Percentiles rank a stretch among this genome's conserved stretches.
Conservation (phyloP, 495 filamentous ascomycete species). For the Bryoglossum gracile region DNA sequence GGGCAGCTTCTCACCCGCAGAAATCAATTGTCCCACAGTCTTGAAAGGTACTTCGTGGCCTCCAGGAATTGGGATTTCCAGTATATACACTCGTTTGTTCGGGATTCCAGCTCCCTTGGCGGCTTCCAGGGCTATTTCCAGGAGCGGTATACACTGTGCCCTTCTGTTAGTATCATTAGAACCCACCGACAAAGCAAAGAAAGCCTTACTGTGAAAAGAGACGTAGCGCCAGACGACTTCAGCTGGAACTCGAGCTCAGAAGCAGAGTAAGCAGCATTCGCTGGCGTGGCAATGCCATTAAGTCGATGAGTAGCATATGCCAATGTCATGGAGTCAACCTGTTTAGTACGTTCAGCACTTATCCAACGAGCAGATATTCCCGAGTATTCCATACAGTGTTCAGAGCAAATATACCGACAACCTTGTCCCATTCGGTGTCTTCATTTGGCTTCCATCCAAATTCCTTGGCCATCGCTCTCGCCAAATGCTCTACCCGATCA, state of each 20-base stretch:
- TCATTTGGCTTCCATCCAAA: conserved; percentile 67
- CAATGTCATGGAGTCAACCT: conserved; percentile 78
- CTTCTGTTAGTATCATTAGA: not conserved
- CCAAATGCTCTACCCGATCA: conserved; percentile 61
- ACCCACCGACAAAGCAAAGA: not conserved
- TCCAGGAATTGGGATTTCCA: conserved; percentile 55
- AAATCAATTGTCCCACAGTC: conserved; percentile 62
- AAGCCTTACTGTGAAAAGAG: conserved; percentile 55
- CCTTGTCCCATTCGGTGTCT: conserved; percentile 82
- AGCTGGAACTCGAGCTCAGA: conserved; percentile 74
- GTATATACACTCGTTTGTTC: conserved; percentile 63
- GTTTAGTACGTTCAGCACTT: not conserved
- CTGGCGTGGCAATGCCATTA: conserved; percentile 68
- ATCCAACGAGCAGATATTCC: not conserved
- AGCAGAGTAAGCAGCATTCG: conserved; percentile 76
- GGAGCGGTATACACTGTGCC: conserved; percentile 54
- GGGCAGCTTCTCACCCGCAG: conserved; percentile 54
- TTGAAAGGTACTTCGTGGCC: conserved; percentile 50
- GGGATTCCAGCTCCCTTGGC: conserved; percentile 61
- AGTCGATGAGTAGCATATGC: conserved; percentile 71
- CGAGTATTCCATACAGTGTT: conserved; percentile 60
- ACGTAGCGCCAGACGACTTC: conserved; percentile 64
- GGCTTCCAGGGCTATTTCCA: conserved; percentile 62
- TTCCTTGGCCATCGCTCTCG: conserved; percentile 62
- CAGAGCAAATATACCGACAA: conserved; percentile 65